These are phyloP conservation scores for Blastocystis hominis DNA, from an alignment of 352 stramenopile genomes.

Conservation along the genomic window DNA sequence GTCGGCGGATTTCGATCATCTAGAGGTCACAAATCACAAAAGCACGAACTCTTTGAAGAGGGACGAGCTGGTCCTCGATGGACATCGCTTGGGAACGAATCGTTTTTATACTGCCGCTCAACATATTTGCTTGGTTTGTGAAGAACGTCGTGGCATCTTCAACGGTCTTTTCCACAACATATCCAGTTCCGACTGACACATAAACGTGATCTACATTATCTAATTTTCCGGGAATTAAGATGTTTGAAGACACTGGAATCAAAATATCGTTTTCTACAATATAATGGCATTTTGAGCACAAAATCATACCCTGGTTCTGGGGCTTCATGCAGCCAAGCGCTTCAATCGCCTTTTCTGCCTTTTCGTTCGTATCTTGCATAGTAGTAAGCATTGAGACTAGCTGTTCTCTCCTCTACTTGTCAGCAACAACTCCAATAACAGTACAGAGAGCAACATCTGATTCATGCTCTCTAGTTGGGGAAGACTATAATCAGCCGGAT, in stretches of 20 bases:
- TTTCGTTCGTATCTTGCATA: slow-evolving; percentile 53
- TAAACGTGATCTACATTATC: slow-evolving; percentile 38
- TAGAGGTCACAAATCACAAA: not conserved
- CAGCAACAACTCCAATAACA: not conserved
- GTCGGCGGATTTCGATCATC: slow-evolving; percentile 23
- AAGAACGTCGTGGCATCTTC: slow-evolving; percentile 13
- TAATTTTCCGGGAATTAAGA: slow-evolving; percentile 24
- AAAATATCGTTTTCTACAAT: slow-evolving; percentile 17
- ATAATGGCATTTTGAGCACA: not conserved
- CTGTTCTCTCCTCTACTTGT: not conserved
- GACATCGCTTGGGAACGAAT: slow-evolving; percentile 17
- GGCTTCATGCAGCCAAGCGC: slow-evolving; percentile 39
- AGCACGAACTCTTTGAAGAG: not conserved
- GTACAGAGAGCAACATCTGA: slow-evolving; percentile 5
- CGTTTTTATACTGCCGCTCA: not conserved
- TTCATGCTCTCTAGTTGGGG: slow-evolving; percentile 23
- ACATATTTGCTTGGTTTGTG: not conserved
- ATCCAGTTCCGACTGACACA: slow-evolving; percentile 7
- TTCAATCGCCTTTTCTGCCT: slow-evolving; percentile 42
- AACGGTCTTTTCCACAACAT: slow-evolving; percentile 42
- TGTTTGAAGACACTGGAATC: slow-evolving; percentile 24
- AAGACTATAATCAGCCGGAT: slow-evolving; percentile 27
- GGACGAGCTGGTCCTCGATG: slow-evolving; percentile 10
- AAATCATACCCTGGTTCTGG: not conserved
- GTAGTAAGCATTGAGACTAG: not conserved